These are phyloP conservation scores for Penicillium manginii DNA, from an alignment of 495 filamentous ascomycete genomes.

Conservation along the genomic window DNA sequence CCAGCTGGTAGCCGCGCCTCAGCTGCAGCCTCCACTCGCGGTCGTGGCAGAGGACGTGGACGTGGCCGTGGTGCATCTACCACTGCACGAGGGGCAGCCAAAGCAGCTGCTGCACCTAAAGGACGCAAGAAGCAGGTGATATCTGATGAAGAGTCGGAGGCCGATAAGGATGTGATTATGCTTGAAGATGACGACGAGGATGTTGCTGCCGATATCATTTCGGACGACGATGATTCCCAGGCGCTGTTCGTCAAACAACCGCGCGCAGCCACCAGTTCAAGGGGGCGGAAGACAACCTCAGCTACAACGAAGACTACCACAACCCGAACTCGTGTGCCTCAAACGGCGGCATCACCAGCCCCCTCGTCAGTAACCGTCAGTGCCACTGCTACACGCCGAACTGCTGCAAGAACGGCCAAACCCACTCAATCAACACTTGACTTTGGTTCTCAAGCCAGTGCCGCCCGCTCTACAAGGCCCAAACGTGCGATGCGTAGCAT, in stretches of 20 bases:
- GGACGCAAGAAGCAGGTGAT: constrained; percentile 49
- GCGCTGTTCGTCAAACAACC: constrained; percentile 59
- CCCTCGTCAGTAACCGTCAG: constrained; percentile 50
- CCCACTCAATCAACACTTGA: constrained; percentile 70
- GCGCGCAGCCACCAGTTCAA: constrained; percentile 34
- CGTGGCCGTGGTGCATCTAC: constrained; percentile 52
- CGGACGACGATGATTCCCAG: constrained; percentile 48
- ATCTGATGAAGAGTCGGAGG: constrained; percentile 63
- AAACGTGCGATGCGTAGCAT: constrained; percentile 44
- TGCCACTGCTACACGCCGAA: constrained; percentile 39
- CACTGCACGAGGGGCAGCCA: constrained; percentile 39
- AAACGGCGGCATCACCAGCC: constrained; percentile 45
- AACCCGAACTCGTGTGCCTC: constrained; percentile 30
- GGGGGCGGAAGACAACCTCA: constrained; percentile 31
- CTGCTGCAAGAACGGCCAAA: constrained; percentile 32
- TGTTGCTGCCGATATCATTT: constrained; percentile 40
- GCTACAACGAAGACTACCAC: constrained; percentile 29
- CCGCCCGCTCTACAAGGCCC: constrained; percentile 45
- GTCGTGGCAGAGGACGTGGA: constrained; percentile 56
- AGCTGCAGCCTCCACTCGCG: constrained; percentile 45
- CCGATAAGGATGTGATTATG: constrained; percentile 68
- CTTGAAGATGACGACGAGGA: constrained; percentile 66
- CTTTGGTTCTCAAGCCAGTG: constrained; percentile 63
- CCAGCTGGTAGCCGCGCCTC: constrained; percentile 25
- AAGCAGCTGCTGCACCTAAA: constrained; percentile 43